Conservation (phyloP, 2,329 filamentous ascomycete species). For the Fusarium pininemorale region DNA sequence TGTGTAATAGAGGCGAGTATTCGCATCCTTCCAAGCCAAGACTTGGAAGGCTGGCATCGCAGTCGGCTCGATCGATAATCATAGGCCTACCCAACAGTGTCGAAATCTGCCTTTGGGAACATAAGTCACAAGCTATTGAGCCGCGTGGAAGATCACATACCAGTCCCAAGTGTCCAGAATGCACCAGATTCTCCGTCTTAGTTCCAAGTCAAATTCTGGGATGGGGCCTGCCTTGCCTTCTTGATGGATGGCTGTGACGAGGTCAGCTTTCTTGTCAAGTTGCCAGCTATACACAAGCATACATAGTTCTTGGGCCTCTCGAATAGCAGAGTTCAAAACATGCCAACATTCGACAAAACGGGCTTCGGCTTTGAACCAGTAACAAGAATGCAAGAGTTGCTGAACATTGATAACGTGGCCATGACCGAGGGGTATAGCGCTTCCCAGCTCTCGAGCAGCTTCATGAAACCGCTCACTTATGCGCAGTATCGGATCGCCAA, state of each 20-base stretch:
- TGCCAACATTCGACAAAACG: conserved; percentile 52
- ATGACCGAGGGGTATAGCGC: conserved; percentile 46
- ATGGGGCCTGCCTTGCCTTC: conserved; percentile 41
- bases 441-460: conserved; percentile 46
- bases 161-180: conserved; percentile 52
- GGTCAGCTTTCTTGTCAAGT: background rate
- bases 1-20: conserved; percentile 47
- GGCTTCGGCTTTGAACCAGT: conserved; percentile 51
- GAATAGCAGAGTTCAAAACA: conserved; percentile 47
- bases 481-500: conserved; percentile 41
- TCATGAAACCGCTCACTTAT: conserved; percentile 48
- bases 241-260: conserved; percentile 43
- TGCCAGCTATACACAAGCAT: background rate
- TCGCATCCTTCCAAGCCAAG: conserved; percentile 46
- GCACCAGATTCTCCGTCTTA: conserved; percentile 50
- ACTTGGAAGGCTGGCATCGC: conserved; percentile 45
- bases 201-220: conserved; percentile 49
- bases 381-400: conserved; percentile 49
- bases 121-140: background rate
- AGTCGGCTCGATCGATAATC: conserved; percentile 49
- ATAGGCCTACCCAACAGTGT: conserved; percentile 46
- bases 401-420: conserved; percentile 49
- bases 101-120: conserved; percentile 47
- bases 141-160: conserved; percentile 32
- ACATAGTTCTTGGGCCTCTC: conserved; percentile 51